Percentiles rank a stretch among this genome's conserved stretches.
Evolutionary conservation across 768 basidiomycete genomes (phyloP).

Genomic region (Arthromyces matolae): DNA sequence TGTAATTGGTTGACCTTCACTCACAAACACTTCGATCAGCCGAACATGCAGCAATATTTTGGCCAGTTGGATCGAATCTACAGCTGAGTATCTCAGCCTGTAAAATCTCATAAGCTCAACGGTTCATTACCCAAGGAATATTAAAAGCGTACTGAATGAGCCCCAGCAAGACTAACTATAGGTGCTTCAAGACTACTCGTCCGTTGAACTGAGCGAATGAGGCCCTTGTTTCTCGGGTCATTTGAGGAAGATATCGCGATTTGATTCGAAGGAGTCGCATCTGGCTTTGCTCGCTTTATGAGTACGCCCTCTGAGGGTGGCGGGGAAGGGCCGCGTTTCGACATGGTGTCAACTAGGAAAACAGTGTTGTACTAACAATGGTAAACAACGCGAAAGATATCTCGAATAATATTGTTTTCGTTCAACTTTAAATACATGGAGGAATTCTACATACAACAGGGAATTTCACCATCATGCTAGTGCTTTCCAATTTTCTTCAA

Average conservation of each 20-base stretch:
- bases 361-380: too few species aligned
- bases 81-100: slow-evolving; percentile 88
- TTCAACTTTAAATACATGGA: background rate
- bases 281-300: slow-evolving; percentile 60
- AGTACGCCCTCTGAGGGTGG: slow-evolving; percentile 50
- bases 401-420: too few species aligned
- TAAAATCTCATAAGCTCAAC: slow-evolving; percentile 5
- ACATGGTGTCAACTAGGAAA: too few species aligned
- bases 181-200: slow-evolving; percentile 94
- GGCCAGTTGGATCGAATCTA: slow-evolving; percentile 91
- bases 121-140: background rate
- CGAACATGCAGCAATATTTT: slow-evolving; percentile 90
- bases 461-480: background rate
- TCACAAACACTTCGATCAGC: slow-evolving; percentile 86
- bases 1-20: slow-evolving; percentile 30
- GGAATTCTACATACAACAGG: background rate
- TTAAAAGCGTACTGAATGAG: slow-evolving; percentile 65
- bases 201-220: slow-evolving; percentile 81
- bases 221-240: slow-evolving; percentile 72
- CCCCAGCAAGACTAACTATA: slow-evolving; percentile 85
- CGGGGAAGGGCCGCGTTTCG: slow-evolving; percentile 66
- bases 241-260: slow-evolving; percentile 73
- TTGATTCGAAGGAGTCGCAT: slow-evolving; percentile 52
- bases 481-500: background rate
- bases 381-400: too few species aligned